Evolutionary conservation across 164 flowering plant genomes (phyloP).

Genomic region (Tinospora cordifolia): DNA sequence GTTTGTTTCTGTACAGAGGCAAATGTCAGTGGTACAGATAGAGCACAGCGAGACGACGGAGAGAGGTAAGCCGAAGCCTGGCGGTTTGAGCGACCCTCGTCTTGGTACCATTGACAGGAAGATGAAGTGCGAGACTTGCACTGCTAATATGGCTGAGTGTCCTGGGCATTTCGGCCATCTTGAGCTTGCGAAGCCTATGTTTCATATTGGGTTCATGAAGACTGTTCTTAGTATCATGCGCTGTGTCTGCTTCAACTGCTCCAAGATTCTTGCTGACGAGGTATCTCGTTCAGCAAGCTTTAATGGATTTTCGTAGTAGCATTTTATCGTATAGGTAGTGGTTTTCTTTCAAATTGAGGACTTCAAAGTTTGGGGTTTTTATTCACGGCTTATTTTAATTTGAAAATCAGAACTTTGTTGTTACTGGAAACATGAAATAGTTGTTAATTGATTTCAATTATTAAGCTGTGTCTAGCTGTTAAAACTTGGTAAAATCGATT

Average conservation of each 20-base stretch:
- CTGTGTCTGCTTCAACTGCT: conserved; percentile 96
- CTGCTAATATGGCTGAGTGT: conserved; percentile 96
- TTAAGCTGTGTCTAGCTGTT: neutral
- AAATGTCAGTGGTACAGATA: conserved; percentile 94
- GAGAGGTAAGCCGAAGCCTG: conserved; percentile 88
- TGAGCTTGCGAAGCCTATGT: conserved; percentile 98
- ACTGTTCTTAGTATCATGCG: conserved; percentile 81
- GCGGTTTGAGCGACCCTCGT: conserved; percentile 76
- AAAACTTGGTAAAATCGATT: neutral
- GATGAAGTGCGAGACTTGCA: conserved; percentile 95
- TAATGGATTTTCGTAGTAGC: neutral
- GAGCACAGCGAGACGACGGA: conserved; percentile 93
- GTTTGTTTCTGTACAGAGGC: conserved; percentile 54
- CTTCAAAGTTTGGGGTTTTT: too few relatives aligned
- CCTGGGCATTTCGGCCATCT: conserved; percentile 98
- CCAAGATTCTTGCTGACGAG: conserved; percentile 89
- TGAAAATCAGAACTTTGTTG: neutral
- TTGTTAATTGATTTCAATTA: neutral
- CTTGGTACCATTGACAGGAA: conserved; percentile 93
- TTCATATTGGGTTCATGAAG: conserved; percentile 89
- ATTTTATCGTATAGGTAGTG: neutral
- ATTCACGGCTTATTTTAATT: neutral
- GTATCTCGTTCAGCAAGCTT: conserved; percentile 21
- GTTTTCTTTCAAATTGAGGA: neutral
- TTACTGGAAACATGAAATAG: neutral